Percentiles rank a stretch among this genome's conserved stretches.
Conservation (phyloP, 2,329 filamentous ascomycete species). For the Arthrobotrys conoides region DNA sequence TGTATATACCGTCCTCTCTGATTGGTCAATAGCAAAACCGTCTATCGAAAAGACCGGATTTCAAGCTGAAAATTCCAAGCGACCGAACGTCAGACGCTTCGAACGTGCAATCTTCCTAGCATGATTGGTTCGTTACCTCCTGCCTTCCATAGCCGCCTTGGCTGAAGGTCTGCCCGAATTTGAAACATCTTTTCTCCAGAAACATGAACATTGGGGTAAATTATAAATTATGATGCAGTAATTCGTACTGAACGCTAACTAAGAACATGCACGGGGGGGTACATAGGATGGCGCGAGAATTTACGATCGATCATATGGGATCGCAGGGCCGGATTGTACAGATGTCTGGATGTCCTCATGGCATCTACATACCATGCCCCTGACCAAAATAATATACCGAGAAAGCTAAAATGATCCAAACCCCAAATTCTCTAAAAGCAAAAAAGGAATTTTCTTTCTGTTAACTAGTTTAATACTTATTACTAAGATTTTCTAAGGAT, state of each 20-base stretch:
- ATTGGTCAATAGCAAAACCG: constrained; percentile 13
- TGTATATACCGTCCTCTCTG: neutral
- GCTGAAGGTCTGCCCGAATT: constrained; percentile 14
- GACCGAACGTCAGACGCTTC: constrained; percentile 5
- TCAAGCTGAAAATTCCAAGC: constrained; percentile 24
- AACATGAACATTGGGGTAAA: neutral
- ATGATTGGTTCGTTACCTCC: constrained; percentile 33
- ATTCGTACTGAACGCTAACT: neutral
- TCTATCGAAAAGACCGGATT: too few relatives aligned
- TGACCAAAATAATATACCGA: neutral
- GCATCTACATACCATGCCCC: constrained; percentile 24
- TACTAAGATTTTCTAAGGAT: constrained; percentile 1
- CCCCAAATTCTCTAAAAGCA: neutral
- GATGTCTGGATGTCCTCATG: constrained; percentile 1
- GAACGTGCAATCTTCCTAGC: neutral
- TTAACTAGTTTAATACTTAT: too few relatives aligned
- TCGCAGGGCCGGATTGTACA: constrained; percentile 6
- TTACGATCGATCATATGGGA: constrained; percentile 3
- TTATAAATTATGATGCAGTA: too few relatives aligned
- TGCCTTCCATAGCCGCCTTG: constrained; percentile 31
- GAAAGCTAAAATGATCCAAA: too few relatives aligned
- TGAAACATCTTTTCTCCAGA: constrained; percentile 4
- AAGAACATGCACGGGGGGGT: too few relatives aligned
- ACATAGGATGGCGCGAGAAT: neutral
- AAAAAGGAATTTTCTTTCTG: neutral